These are phyloP conservation scores for Chytriomyces sp. DNA, from an alignment of 192 early-diverging fungal species.

Conservation along the genomic window DNA sequence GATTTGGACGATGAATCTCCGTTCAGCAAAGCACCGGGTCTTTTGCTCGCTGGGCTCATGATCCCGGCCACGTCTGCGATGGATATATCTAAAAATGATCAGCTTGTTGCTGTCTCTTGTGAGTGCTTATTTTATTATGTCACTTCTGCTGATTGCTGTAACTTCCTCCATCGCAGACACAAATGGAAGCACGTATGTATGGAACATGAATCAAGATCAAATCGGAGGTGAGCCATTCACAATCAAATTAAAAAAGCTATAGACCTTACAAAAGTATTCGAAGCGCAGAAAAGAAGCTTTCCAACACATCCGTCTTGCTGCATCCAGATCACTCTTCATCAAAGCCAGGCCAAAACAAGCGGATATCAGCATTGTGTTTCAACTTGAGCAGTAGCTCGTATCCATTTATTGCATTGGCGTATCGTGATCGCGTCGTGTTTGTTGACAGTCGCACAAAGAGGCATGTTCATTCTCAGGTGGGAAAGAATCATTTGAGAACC, in stretches of 20 bases:
- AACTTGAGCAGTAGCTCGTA: background rate
- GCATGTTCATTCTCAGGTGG: conserved; percentile 21
- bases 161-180: background rate
- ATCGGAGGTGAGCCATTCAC: background rate
- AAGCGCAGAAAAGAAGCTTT: background rate
- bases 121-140: background rate
- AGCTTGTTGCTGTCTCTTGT: conserved; percentile 26
- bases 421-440: conserved; percentile 15
- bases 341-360: background rate
- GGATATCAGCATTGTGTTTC: conserved; percentile 7
- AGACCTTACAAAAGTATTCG: background rate
- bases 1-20: conserved; percentile 6
- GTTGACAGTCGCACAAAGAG: conserved; percentile 12
- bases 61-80: background rate
- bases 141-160: background rate
- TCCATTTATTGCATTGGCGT: conserved; percentile 11
- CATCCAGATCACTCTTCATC: background rate
- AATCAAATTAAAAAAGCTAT: background rate
- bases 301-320: background rate
- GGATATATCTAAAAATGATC: conserved; percentile 20
- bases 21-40: background rate
- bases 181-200: conserved; percentile 26
- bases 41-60: conserved; percentile 4
- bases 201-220: conserved; percentile 11
- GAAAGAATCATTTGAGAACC: background rate